Base-by-base conservation (phyloP, 2,329 filamentous ascomycete genomes). In the Fusarium avenaceum region DNA sequence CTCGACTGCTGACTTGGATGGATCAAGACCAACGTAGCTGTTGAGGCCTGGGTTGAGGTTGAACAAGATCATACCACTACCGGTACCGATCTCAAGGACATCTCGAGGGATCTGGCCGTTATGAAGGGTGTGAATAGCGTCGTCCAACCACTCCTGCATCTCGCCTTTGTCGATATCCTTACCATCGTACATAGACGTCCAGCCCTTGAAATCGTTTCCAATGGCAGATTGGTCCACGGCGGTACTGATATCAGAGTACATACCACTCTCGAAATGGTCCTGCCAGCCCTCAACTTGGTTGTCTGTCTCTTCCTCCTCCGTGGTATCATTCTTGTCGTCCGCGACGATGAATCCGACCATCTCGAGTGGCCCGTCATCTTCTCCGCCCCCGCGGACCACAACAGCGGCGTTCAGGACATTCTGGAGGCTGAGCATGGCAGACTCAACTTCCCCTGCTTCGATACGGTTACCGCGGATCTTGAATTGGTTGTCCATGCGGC, bases 111-210 rank as follows among this genome's bases (percentile, higher is more conserved):
- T 6, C 6, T 39, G 38, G 7, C 67, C 67, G 4, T 74, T 67
- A 24, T 46, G 65, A 3, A 77, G 67, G 1, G 67, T 59, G 1
- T 49, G 24, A 0, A 76, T 73, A 1, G 75, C 76, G 26, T 78
- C 77, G 10, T 76, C 72, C 0, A 78, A 64, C 77, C 76, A 78
- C 46, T 77, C 76, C 3, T 72, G 54, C 77, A 78, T 78, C 26
- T 78, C 74, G 1, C 3, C 52, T 32, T 64, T 71, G 40, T 74
- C 68, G 6, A 78, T 75, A 2, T 59, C 11, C 0, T 15, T 63
- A 6, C 75, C 76, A 38, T 77, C 71, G 30, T 76, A 77, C 72
- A 76, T 76, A 1, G 76, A 78, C 6, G 65, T 76, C 77, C 77
- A 78, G 11, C 72, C 74, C 1, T 63, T 66, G 28, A 78, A 78